Percentiles rank a stretch among this genome's conserved stretches.
Conservation (phyloP, 2,329 filamentous ascomycete genomes). For the Colletotrichum cordylinicola region DNA sequence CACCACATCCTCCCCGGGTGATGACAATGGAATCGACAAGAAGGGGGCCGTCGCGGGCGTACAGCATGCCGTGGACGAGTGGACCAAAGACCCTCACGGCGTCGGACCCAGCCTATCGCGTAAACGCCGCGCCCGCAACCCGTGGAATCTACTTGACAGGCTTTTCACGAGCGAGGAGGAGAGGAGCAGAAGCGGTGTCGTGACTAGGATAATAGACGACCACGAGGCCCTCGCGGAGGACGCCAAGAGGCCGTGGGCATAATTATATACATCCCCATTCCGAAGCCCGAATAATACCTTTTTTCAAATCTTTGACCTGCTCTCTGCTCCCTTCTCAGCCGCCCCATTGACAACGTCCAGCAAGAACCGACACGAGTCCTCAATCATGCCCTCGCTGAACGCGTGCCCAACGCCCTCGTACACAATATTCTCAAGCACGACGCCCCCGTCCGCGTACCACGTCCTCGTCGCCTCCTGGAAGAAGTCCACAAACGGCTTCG, state of each 20-base stretch:
- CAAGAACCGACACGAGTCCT: slow-evolving; percentile 70
- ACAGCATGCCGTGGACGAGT: slow-evolving; percentile 49
- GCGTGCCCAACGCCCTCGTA: slow-evolving; percentile 74
- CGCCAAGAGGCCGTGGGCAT: slow-evolving; percentile 45
- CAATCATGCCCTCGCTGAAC: slow-evolving; percentile 72
- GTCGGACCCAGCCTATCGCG: slow-evolving; percentile 46
- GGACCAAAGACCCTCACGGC: slow-evolving; percentile 60
- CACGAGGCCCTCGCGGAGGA: slow-evolving; percentile 46
- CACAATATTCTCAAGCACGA: slow-evolving; percentile 68
- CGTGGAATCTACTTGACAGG: slow-evolving; percentile 49
- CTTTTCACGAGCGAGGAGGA: slow-evolving; percentile 46
- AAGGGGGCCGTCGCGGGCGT: slow-evolving; percentile 47
- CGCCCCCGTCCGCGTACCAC: slow-evolving; percentile 60
- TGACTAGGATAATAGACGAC: slow-evolving; percentile 36
- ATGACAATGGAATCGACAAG: slow-evolving; percentile 33
- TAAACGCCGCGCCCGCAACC: slow-evolving; percentile 57
- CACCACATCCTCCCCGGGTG: not conserved
- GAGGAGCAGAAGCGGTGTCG: slow-evolving; percentile 41
- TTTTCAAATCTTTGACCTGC: slow-evolving; percentile 32
- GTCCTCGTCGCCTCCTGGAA: slow-evolving; percentile 59
- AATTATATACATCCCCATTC: not conserved
- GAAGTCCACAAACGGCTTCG: slow-evolving; percentile 65
- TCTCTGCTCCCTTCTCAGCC: slow-evolving; percentile 23
- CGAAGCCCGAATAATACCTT: not conserved
- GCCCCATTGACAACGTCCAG: slow-evolving; percentile 46